Base-by-base conservation (phyloP, 345 rosid species). In the Euphorbia pulcherrima region DNA sequence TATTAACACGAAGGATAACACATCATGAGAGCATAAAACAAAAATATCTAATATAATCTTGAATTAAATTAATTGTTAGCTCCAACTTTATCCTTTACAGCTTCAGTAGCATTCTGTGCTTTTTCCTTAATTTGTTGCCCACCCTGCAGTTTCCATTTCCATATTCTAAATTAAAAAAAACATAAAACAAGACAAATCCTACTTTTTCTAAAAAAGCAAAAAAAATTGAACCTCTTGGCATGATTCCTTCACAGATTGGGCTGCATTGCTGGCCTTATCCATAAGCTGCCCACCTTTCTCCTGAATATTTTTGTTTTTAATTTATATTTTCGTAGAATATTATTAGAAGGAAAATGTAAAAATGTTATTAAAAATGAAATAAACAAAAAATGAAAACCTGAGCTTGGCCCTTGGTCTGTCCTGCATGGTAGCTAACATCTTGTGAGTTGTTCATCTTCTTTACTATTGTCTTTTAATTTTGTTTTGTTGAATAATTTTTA, bases 31-130 rank as follows among this genome's bases (percentile, higher is more conserved):
- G n/a, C n/a, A 24, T 21, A 37, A 8, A 17, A 27, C 18, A 24
- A n/a, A n/a, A n/a, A n/a, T n/a, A n/a, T 44, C 48, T 0, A 2
- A 50, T 78, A n/a, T n/a, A n/a, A n/a, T n/a, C n/a, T n/a, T n/a
- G n/a, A n/a, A n/a, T n/a, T n/a, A 52, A 74, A n/a, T n/a, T n/a
- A n/a, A 51, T 72, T 83, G 74, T 74, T 48, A 37, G 67, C 63
- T 24, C 77, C 78, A 62, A 68, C 68, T 21, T 69, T 46, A 24
- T 44, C 75, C 73, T 80, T 75, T 3, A 66, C 66, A 41, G 77
- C 72, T 17, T 80, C 80, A 30, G 78, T 72, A 23, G 72, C 75
- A 0, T 35, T 75, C 28, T 76, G 78, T 65, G 84, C 83, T 24
- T 75, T 72, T 0, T 68, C 70, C 78, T 13, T 57, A 48, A 64